These are phyloP conservation scores for Herpetospermum pedunculosum DNA, from an alignment of 306 rosid genomes.

Conservation along the genomic window DNA sequence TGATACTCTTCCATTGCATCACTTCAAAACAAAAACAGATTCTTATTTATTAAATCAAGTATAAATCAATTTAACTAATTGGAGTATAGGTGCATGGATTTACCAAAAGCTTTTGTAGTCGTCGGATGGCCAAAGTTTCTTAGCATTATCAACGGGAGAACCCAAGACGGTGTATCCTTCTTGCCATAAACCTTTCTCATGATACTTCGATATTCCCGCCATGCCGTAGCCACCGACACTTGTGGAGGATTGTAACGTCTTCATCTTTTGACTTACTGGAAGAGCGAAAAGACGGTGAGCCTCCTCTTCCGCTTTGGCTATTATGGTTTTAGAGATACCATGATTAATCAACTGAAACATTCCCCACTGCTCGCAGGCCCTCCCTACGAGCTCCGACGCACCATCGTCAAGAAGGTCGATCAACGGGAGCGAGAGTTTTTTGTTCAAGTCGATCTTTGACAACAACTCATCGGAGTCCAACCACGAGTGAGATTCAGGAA, in stretches of 20 bases:
- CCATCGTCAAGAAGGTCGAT: too few species aligned
- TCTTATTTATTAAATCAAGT: too few species aligned
- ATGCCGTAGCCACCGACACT: conserved; percentile 26
- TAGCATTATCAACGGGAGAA: conserved; percentile 23
- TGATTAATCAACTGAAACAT: too few species aligned
- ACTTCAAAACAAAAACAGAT: conserved; percentile 17
- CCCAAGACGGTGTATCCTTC: conserved; percentile 31
- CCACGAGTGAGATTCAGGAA: too few species aligned
- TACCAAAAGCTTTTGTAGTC: conserved; percentile 31
- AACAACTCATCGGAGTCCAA: too few species aligned
- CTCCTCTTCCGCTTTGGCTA: conserved; percentile 7
- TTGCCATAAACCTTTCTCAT: conserved; percentile 27
- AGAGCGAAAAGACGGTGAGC: conserved; percentile 18
- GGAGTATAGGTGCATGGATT: conserved; percentile 1
- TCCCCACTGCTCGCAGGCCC: too few species aligned
- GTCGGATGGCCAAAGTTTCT: conserved; percentile 41
- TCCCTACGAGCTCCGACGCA: too few species aligned
- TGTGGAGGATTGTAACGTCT: conserved; percentile 20
- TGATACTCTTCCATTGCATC: conserved; percentile 26
- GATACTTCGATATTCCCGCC: conserved; percentile 17
- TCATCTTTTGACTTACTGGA: conserved; percentile 24
- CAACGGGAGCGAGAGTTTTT: too few species aligned
- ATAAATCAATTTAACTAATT: too few species aligned
- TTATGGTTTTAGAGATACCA: conserved; percentile 12
- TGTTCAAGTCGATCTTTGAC: too few species aligned